Percentiles rank a stretch among this genome's conserved stretches.
phyloP scores from a whole-genome alignment of 1,139 yeast genomes.

The Scheffersomyces illinoinensis region DNA sequence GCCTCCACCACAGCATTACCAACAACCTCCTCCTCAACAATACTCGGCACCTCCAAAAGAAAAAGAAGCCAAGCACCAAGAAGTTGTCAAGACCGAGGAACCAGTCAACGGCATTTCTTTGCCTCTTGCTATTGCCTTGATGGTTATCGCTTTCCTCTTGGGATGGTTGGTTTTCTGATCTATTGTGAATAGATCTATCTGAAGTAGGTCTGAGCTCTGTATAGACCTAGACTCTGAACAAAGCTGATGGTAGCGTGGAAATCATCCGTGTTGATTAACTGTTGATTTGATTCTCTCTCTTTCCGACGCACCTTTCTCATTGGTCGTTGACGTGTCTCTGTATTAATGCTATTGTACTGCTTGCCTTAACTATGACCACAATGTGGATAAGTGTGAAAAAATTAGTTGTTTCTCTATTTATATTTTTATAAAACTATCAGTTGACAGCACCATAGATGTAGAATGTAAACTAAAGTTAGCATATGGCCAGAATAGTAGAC shows the following conservation, averaged over 20 bases:
- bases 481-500: not conserved
- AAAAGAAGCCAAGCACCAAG: slow-evolving; percentile 8
- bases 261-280: not conserved
- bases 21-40: not conserved
- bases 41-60: slow-evolving; percentile 2
- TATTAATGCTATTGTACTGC: not conserved
- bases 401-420: not conserved
- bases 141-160: slow-evolving; percentile 56
- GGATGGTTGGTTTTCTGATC: slow-evolving; percentile 55
- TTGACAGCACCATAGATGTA: not conserved
- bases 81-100: slow-evolving; percentile 19
- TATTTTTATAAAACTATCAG: not conserved
- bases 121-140: slow-evolving; percentile 51
- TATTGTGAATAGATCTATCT: not conserved
- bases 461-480: not conserved
- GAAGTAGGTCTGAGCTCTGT: not conserved
- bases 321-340: not conserved
- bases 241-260: not conserved
- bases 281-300: not conserved
- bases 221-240: not conserved
- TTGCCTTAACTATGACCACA: not conserved
- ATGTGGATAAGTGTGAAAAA: not conserved
- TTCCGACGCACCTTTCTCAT: not conserved
- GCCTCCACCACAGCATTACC: not conserved
- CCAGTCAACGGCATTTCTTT: slow-evolving; percentile 53